Evolutionary conservation across 2,329 filamentous ascomycete species (phyloP).

Genomic region (Stemphylium vesicarium): DNA sequence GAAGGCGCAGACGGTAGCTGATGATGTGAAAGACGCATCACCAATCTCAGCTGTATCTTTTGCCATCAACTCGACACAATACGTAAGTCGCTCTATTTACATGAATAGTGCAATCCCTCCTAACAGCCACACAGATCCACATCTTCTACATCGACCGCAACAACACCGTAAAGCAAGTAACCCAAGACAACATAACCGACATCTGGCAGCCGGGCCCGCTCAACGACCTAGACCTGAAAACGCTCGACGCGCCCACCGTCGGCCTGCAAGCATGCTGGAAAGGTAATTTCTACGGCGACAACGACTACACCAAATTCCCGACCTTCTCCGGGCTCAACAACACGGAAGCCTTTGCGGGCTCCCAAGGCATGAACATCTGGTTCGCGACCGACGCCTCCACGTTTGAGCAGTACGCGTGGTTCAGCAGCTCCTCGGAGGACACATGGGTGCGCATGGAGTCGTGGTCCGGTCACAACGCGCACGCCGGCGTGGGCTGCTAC

Average conservation of each 20-base stretch:
- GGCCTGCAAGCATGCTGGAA: constrained; percentile 82
- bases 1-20: constrained; percentile 48
- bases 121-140: constrained; percentile 35
- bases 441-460: constrained; percentile 46
- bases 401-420: constrained; percentile 53
- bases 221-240: constrained; percentile 79
- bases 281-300: constrained; percentile 64
- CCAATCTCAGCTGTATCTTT: constrained; percentile 54
- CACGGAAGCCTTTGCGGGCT: constrained; percentile 31
- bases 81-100: constrained; percentile 28
- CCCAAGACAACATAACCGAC: constrained; percentile 47
- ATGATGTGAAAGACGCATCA: constrained; percentile 53
- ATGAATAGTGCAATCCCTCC: neutral
- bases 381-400: constrained; percentile 50
- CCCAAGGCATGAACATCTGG: constrained; percentile 54
- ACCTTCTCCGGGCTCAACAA: constrained; percentile 35
- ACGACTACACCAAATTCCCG: constrained; percentile 49
- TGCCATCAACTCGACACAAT: constrained; percentile 45
- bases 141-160: constrained; percentile 52
- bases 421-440: constrained; percentile 42
- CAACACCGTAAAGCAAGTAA: constrained; percentile 49
- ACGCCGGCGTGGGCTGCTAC: constrained; percentile 55
- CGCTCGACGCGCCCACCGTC: constrained; percentile 88
- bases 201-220: constrained; percentile 51
- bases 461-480: constrained; percentile 51